Percentiles rank a stretch among this genome's conserved stretches.
Conservation (phyloP, 148 eudicot species). For the Dysphania ambrosioides region DNA sequence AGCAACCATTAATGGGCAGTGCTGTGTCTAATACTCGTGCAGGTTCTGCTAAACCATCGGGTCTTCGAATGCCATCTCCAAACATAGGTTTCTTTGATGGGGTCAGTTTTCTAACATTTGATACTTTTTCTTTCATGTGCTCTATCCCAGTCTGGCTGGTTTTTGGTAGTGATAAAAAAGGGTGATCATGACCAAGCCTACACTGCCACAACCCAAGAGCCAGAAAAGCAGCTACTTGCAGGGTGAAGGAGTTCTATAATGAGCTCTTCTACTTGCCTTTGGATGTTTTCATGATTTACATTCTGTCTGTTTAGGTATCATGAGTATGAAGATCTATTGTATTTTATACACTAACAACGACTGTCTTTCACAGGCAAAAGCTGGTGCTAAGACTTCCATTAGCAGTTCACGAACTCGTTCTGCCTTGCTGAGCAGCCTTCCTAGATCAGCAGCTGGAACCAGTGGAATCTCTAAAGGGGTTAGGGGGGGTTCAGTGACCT, state of each 20-base stretch:
- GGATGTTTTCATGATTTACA: background rate
- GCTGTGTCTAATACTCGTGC: constrained; percentile 29
- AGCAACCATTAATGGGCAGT: constrained; percentile 35
- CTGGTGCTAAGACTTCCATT: constrained; percentile 52
- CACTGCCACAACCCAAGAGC: background rate
- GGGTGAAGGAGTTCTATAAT: background rate
- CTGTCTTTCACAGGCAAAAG: constrained; percentile 49
- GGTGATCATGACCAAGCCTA: background rate
- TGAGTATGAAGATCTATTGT: background rate
- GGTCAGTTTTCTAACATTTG: constrained; percentile 48
- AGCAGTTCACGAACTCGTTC: constrained; percentile 45
- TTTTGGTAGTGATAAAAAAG: background rate
- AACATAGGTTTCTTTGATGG: constrained; percentile 95
- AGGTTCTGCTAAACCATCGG: constrained; percentile 65
- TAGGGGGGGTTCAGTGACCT: too few relatives aligned
- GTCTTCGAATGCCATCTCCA: constrained; percentile 90
- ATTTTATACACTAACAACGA: constrained; percentile 8
- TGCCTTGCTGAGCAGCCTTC: constrained; percentile 37
- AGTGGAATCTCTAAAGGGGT: too few relatives aligned
- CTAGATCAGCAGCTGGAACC: constrained; percentile 42
- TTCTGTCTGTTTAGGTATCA: background rate
- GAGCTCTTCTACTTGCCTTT: background rate
- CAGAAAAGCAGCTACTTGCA: background rate
- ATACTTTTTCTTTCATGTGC: background rate
- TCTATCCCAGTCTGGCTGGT: background rate